Base-by-base conservation (phyloP, 2,329 filamentous ascomycete species). In the Tolypocladium guangdongense region DNA sequence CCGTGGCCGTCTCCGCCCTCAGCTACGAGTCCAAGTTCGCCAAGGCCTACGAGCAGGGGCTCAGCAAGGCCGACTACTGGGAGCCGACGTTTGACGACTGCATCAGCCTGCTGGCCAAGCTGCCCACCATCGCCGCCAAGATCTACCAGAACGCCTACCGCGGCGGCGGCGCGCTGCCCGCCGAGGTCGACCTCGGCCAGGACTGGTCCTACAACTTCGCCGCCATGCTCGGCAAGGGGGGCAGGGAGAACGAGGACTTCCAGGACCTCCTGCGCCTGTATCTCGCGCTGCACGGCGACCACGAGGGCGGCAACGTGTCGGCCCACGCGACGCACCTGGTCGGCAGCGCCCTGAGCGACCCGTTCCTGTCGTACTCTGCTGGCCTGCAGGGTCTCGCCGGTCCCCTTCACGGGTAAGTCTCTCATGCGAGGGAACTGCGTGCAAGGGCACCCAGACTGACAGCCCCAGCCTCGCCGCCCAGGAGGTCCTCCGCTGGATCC, bases 161-260 rank as follows among this genome's bases (percentile, higher is more conserved):
- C 62, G 83, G 91, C 68, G 80, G 78, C 54, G 84, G 86, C 65
- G 76, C 87, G 59, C 77, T 96, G 57, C 84, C 89, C 10, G 81
- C 86, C 62, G 76, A 87, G 69, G 77, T 95, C 50, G 91, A 99
- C 64, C 72, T 82, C 54, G 80, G 87, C 61, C 89, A 96, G 74
- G 93, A 99, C 73, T 99, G 93, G 93, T 87, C 91, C 0, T 95
- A 96, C 79, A 99, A 99, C 80, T 99, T 96, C 66, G 93, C 93
- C 47, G 88, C 90, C 60, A 90, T 97, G 83, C 82, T 97, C 52
- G 92, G 92, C 66, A 96, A 95, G 76, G 82, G 86, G 50, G 90
- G 90, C 60, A 83, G 86, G 71, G 78, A 95, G 72, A 86, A 97
- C 63, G 88, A 91, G 73, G 87, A 88, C 69, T 96, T 99, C 80